Base-by-base conservation (phyloP, 2,329 filamentous ascomycete genomes). In the Aspergillus sojae region DNA sequence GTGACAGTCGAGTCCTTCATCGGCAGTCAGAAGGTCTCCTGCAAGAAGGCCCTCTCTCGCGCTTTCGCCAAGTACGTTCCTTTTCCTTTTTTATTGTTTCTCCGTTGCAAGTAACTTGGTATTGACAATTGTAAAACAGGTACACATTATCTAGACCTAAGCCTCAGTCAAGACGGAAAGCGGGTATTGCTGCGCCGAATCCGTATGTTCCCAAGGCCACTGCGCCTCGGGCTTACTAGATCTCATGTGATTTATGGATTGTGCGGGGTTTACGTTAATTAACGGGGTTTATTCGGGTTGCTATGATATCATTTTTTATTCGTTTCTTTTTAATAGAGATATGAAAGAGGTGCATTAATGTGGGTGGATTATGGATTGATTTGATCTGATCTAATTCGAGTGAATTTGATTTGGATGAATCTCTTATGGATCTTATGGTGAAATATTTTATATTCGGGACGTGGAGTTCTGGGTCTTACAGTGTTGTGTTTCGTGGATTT, bases 1-100 rank as follows among this genome's bases (percentile, higher is more conserved):
- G 95, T 99, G 7, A 96, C 95, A 0, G 92, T 99, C 2, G 94
- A 98, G 69, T 96, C 92, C 61, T 99, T 99, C 74, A 92, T 99
- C 50, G 92, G 91, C 65, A 96, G 92, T 72, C 95, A 99, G 78
- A 99, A 99, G 83, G 88, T 98, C 72, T 96, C 92, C 81, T 95
- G 92, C 81, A 99, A 98, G 86, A 97, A 97, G 84, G 93, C 95
- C 19, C 85, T 99, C 52, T 91, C 93, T 0, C 86, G 95, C 64
- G 93, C 95, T 5, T 99, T 99, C 82, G 93, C 95, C 73, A 99
- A 99, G 83, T 99, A 98, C 76, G 92, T 90, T 1, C 14, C 16
- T 4, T 78, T 89, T 57, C 82, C n/a, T 12, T 30, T 52, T 28
- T 28, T 39, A 34, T 26, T 41, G 23, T 43, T 21, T 56, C 41